Base-by-base conservation (phyloP, 495 filamentous ascomycete genomes). In the Terfezia boudieri region DNA sequence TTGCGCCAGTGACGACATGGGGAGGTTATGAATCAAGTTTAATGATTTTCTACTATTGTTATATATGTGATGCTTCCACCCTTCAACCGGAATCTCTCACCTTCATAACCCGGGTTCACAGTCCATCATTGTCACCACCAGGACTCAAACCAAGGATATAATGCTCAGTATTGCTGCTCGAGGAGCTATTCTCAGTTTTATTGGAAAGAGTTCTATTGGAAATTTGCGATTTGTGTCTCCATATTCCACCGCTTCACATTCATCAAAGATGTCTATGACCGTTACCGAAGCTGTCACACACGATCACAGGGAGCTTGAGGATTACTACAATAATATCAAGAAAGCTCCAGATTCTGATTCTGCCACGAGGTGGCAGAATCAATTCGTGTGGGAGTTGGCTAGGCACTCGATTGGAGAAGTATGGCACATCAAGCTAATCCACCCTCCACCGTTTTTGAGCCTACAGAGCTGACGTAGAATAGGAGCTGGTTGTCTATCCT, bases 381-480 rank as follows among this genome's bases (percentile, higher is more conserved):
- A 75, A 51, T 80, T 84, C 55, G 76, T 77, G 36, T 86, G 81
- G 82, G 78, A 80, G 59, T 67, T 86, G 4, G 76, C 83, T 10
- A 49, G 59, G 11, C 60, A 60, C 49, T 50, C 55, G 9, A 55
- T 60, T 20, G 53, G 58, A n/a, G 55, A 62, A 32, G 59, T 32
- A 32, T 32, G 26, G 2, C 26, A 32, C 26, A 32, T 7, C 26
- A 58, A n/a, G 56, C 58, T 2, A 6, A 5, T 12, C 16, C 9
- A 11, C 5, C 11, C 10, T 14, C 49, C 8, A 2, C 14, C 8
- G 26, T 26, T 51, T 20, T 11, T 51, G 49, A 51, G 14, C 7
- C 49, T 59, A 76, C 69, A 7, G 26, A 32, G 7, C 26, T 32
- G 2, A 32, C 26, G 26, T 53, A 78, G 63, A 82, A 5, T 32